phyloP scores from a whole-genome alignment of 768 basidiomycete species.

The Pulveroboletus sp. region DNA sequence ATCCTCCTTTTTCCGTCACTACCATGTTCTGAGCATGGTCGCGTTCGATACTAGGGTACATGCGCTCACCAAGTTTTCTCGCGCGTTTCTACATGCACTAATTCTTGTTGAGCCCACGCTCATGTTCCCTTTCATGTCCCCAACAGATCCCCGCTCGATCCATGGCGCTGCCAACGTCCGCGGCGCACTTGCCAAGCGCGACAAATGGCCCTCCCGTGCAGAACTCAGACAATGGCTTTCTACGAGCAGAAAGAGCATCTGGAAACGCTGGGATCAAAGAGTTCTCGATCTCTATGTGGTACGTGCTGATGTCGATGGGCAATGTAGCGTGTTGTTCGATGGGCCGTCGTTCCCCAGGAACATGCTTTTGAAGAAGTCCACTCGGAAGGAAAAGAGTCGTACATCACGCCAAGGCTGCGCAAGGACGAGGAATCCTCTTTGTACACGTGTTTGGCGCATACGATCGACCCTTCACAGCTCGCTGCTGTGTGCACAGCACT shows the following conservation, averaged over 20 bases:
- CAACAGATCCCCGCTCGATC: constrained; percentile 26
- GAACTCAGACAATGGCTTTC: constrained; percentile 19
- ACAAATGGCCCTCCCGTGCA: constrained; percentile 24
- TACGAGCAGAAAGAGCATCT: constrained; percentile 12
- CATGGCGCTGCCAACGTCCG: constrained; percentile 31
- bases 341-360: constrained; percentile 12
- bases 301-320: not conserved
- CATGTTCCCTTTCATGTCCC: constrained; percentile 29
- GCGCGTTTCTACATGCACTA: constrained; percentile 12
- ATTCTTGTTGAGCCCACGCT: constrained; percentile 30
- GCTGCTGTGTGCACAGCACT: constrained; percentile 16
- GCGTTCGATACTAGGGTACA: constrained; percentile 11
- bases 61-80: constrained; percentile 16
- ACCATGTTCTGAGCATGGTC: not conserved
- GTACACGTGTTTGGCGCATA: constrained; percentile 25
- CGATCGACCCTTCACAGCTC: constrained; percentile 23
- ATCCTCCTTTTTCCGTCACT: not conserved
- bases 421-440: constrained; percentile 30
- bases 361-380: constrained; percentile 22
- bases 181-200: constrained; percentile 24
- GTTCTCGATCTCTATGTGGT: constrained; percentile 24
- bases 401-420: constrained; percentile 22
- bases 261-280: constrained; percentile 24
- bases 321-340: not conserved
- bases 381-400: constrained; percentile 6